These are phyloP conservation scores for Seiridium unicorne DNA, from an alignment of 2,329 filamentous ascomycete genomes.

Conservation along the genomic window DNA sequence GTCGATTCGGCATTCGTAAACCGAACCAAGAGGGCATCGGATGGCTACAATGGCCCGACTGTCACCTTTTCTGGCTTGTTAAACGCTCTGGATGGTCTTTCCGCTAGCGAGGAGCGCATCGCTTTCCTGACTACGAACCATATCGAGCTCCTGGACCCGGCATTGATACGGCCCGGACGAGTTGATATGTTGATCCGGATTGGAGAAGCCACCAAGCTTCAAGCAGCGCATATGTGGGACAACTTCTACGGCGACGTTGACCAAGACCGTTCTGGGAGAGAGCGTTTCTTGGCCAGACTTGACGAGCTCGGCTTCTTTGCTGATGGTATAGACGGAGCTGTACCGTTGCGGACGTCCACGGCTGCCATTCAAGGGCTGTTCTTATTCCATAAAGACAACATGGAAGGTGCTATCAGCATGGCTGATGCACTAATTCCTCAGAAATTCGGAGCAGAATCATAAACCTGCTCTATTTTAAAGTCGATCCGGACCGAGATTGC, in stretches of 20 bases:
- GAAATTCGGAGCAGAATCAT: conserved; percentile 47
- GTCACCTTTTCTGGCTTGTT: conserved; percentile 93
- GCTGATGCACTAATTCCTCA: conserved; percentile 64
- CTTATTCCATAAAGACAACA: conserved; percentile 89
- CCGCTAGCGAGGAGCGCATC: conserved; percentile 89
- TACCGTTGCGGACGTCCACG: conserved; percentile 67
- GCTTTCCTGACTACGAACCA: conserved; percentile 95
- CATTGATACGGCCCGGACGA: conserved; percentile 83
- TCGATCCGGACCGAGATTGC: too few species aligned
- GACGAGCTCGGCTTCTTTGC: conserved; percentile 70
- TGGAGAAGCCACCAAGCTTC: conserved; percentile 81
- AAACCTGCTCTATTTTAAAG: too few species aligned
- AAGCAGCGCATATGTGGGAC: conserved; percentile 87
- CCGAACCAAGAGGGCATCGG: conserved; percentile 70
- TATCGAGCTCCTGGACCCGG: conserved; percentile 83
- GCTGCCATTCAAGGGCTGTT: conserved; percentile 94
- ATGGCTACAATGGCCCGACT: conserved; percentile 83
- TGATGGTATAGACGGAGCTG: conserved; percentile 45
- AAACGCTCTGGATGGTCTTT: conserved; percentile 86
- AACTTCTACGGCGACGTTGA: conserved; percentile 91
- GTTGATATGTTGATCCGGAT: conserved; percentile 93
- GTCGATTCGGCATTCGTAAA: conserved; percentile 90
- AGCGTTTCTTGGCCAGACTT: conserved; percentile 69
- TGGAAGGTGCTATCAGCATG: conserved; percentile 82
- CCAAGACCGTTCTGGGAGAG: conserved; percentile 55